phyloP scores from a whole-genome alignment of 106 monocot species.

The Agapanthus africanus region DNA sequence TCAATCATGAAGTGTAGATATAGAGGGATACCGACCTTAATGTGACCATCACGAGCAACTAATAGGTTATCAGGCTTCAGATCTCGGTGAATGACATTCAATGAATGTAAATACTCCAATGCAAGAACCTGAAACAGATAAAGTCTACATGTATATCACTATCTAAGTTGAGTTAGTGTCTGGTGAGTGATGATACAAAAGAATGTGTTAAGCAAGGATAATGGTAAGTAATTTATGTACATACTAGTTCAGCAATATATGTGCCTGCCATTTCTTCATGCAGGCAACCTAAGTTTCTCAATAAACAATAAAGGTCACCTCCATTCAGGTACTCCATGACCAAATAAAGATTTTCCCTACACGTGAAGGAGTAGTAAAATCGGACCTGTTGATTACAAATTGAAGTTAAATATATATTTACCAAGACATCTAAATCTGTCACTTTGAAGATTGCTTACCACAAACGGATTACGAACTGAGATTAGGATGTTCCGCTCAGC shows the following conservation, averaged over 20 bases:
- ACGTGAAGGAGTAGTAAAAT: conserved; percentile 98
- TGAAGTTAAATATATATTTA: background rate
- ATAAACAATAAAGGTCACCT: conserved; percentile 88
- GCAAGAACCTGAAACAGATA: conserved; percentile 79
- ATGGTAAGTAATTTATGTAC: background rate
- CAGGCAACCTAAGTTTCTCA: conserved; percentile 94
- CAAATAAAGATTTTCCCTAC: conserved; percentile 90
- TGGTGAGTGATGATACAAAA: no score
- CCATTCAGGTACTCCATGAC: conserved; percentile 99
- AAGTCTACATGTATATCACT: no score
- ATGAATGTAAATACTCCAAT: conserved; percentile 92
- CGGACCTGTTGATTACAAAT: conserved; percentile 71
- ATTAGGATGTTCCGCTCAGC: conserved; percentile 98
- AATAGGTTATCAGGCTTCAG: conserved; percentile 94
- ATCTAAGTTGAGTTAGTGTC: no score
- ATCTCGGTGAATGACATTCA: conserved; percentile 90
- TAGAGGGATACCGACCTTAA: no score
- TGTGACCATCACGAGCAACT: conserved; percentile 95
- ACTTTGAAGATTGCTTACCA: conserved; percentile 40
- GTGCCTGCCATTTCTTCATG: conserved; percentile 89
- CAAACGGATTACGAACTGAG: conserved; percentile 96
- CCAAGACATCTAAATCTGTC: background rate
- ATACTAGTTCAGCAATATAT: conserved; percentile 99
- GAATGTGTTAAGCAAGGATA: background rate
- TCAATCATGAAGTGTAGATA: no score